Evolutionary conservation across 768 basidiomycete genomes (phyloP).

Genomic region (Termitomyces titanicus): DNA sequence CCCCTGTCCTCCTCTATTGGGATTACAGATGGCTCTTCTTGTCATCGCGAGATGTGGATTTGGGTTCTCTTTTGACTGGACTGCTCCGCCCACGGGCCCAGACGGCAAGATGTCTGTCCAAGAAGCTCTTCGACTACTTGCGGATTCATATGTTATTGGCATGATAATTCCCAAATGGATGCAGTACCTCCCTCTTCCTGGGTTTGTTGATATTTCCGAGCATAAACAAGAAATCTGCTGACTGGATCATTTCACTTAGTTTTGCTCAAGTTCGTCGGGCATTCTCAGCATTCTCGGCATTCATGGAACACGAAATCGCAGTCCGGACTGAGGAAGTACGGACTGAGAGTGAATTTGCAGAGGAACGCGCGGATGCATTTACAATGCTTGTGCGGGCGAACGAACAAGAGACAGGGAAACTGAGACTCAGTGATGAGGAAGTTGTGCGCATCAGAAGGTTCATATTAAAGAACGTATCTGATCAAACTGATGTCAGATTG

Average conservation of each 20-base stretch:
- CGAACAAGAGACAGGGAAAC: conserved; percentile 37
- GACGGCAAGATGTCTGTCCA: conserved; percentile 35
- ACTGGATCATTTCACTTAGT: conserved; percentile 13
- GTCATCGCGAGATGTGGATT: conserved; percentile 42
- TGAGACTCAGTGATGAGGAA: conserved; percentile 35
- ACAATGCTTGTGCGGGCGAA: conserved; percentile 43
- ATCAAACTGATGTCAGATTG: conserved; percentile 31
- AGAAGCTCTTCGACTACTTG: conserved; percentile 29
- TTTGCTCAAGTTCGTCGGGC: conserved; percentile 25
- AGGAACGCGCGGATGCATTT: conserved; percentile 29
- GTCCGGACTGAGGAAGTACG: conserved; percentile 26
- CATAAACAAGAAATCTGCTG: not conserved
- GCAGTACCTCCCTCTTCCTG: conserved; percentile 9
- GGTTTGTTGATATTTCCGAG: conserved; percentile 1
- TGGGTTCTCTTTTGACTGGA: conserved; percentile 39
- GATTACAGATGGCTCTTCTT: conserved; percentile 34
- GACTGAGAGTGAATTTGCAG: not conserved
- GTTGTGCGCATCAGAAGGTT: conserved; percentile 23
- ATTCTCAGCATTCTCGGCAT: conserved; percentile 23
- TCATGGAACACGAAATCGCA: conserved; percentile 34
- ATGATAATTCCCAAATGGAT: conserved; percentile 5
- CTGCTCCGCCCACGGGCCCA: conserved; percentile 27
- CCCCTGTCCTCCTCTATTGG: conserved; percentile 25
- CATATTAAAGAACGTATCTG: not conserved
- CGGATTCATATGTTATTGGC: conserved; percentile 19